A percentile compares a stretch with the other conserved stretches of the same genome.
Conservation (phyloP, 805 yeast genomes). For the Metschnikowia peoriensis region DNA sequence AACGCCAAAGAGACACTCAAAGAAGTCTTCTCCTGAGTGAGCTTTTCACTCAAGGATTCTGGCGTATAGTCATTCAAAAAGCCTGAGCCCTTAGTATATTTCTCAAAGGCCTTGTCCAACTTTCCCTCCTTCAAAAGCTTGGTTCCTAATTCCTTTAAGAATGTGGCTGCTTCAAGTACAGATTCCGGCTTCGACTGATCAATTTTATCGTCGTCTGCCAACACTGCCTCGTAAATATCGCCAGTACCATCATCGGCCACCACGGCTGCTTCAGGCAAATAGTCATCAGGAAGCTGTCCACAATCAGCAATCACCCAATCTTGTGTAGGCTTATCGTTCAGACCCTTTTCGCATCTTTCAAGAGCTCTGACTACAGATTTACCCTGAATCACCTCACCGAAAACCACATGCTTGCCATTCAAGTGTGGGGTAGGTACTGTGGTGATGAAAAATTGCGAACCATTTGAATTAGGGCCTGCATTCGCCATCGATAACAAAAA, state of each 20-base stretch:
- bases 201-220: constrained; percentile 71
- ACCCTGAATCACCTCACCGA: constrained; percentile 83
- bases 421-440: constrained; percentile 86
- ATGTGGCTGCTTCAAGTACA: constrained; percentile 63
- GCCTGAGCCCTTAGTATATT: constrained; percentile 70
- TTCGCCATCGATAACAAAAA: constrained; percentile 96
- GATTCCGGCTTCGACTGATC: constrained; percentile 58
- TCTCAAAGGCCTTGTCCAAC: constrained; percentile 52
- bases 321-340: constrained; percentile 65
- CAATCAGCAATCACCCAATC: constrained; percentile 74
- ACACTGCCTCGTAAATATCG: constrained; percentile 71
- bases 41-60: constrained; percentile 57
- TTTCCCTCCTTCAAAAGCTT: constrained; percentile 66
- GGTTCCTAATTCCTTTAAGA: constrained; percentile 78
- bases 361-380: constrained; percentile 75
- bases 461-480: constrained; percentile 98
- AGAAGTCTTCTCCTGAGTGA: constrained; percentile 47
- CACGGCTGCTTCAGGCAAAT: constrained; percentile 45
- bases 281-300: constrained; percentile 71
- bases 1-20: constrained; percentile 64
- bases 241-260: constrained; percentile 76
- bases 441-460: constrained; percentile 95
- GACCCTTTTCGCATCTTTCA: constrained; percentile 67
- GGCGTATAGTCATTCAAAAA: constrained; percentile 76
- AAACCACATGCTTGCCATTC: constrained; percentile 93